A percentile compares a stretch with the other conserved stretches of the same genome.
phyloP scores from a whole-genome alignment of 2,329 filamentous ascomycete species.

The Colletotrichum musae region DNA sequence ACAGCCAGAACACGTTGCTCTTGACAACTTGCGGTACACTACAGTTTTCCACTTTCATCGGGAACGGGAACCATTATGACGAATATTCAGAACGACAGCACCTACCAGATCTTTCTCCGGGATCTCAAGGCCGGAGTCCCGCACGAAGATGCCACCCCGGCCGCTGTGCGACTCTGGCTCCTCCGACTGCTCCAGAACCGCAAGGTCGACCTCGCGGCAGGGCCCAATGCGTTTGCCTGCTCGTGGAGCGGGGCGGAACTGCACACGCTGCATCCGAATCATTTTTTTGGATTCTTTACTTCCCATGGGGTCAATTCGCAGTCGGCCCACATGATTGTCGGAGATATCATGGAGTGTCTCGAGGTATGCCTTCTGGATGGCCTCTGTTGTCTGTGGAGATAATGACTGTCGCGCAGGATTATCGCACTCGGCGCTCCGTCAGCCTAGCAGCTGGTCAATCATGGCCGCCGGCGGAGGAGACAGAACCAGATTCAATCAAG shows the following conservation, averaged over 20 bases:
- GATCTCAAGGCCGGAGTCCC: constrained; percentile 12
- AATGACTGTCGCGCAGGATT: constrained; percentile 4
- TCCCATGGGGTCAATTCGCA: constrained; percentile 19
- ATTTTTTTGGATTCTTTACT: constrained; percentile 19
- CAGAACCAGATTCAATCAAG: neutral
- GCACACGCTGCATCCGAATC: constrained; percentile 20
- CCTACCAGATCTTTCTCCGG: constrained; percentile 9
- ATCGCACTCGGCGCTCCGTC: neutral
- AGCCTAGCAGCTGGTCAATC: neutral
- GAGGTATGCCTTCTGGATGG: constrained; percentile 2
- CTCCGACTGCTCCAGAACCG: constrained; percentile 16
- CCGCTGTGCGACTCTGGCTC: constrained; percentile 11
- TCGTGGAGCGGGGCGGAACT: constrained; percentile 19
- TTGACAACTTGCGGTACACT: neutral
- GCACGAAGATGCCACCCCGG: constrained; percentile 11
- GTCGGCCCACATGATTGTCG: constrained; percentile 9
- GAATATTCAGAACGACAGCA: neutral
- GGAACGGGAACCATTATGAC: constrained; percentile 18
- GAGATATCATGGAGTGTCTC: constrained; percentile 19
- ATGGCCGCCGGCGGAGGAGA: neutral
- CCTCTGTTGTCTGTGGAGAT: neutral
- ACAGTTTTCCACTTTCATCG: neutral
- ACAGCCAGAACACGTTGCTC: neutral
- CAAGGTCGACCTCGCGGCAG: constrained; percentile 10
- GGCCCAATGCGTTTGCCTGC: constrained; percentile 3